Evolutionary conservation across 768 basidiomycete species (phyloP), one percentile per base, ranked within the genome.

Genomic region (Neoboletus brunneissimus): DNA sequence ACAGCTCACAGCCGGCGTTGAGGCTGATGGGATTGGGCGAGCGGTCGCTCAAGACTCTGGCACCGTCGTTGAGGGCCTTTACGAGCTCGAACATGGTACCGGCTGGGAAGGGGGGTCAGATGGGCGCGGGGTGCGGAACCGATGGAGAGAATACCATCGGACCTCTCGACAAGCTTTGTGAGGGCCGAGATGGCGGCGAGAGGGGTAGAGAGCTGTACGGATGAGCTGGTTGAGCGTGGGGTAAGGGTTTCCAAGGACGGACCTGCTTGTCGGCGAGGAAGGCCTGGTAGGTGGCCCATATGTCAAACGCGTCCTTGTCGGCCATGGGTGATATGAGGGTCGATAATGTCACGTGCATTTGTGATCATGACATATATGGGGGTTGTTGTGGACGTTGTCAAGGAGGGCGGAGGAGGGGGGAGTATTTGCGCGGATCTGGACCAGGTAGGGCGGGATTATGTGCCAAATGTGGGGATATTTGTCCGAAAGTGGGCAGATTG

Each of bases 21-120:
- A 93, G 76, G 60, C 91, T 86, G 73, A 94, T 89, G 23, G 89
- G 82, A 70, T 93, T 94, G 27, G 85, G 77, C 0, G 84, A 80
- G n/a, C 78, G 77, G 25, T 75, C 70, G 60, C 82, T 85, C 51
- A 96, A 75, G 6, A 76, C 74, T 37, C 83, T 77, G 1, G 89
- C 87, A 43, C 86, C 90, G 43, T 88, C 82, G 55, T 91, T 85
- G 56, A 97, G 81, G 25, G 86, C 93, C 59, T 88, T 81, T 23
- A 91, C 87, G 29, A 98, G 85, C 72, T 99, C 96, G 63, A 88
- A 91, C 87, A 94, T 94, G 22, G 94, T 97, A 2, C 86, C 90
- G 48, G 91, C 92, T 92, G 66, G 31, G 47, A 20, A 54, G 34
- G 13, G 12, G 48, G 32, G 53, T 55, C 23, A 65, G 52, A 58